Percentiles rank a stretch among this genome's conserved stretches.
phyloP scores from a whole-genome alignment of 2,329 filamentous ascomycete species.

The Cadophora gregata region DNA sequence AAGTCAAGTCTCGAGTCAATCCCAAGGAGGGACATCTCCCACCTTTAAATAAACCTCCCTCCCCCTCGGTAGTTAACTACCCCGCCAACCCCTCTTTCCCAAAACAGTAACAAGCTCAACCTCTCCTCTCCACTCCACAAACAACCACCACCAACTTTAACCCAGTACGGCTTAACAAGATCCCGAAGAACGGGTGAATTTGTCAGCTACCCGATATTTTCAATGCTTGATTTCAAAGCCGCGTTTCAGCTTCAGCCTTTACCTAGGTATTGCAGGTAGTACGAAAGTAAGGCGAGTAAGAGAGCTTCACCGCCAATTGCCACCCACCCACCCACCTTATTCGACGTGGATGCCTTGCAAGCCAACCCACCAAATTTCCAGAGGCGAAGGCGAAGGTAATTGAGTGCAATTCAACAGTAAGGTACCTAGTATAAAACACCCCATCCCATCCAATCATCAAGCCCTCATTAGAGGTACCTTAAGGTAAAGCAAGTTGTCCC shows the following conservation, averaged over 20 bases:
- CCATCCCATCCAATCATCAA: too few relatives aligned
- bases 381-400: too few relatives aligned
- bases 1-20: too few relatives aligned
- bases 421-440: too few relatives aligned
- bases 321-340: too few relatives aligned
- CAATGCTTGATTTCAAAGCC: neutral
- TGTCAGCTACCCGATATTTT: neutral
- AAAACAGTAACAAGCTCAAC: neutral
- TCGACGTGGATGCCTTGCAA: too few relatives aligned
- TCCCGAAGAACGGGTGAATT: neutral
- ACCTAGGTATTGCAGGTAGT: neutral
- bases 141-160: neutral
- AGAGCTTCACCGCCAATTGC: neutral
- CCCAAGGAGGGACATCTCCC: neutral
- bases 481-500: too few relatives aligned
- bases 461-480: too few relatives aligned
- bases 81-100: constrained; percentile 15
- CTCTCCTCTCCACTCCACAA: neutral
- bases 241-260: neutral
- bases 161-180: neutral
- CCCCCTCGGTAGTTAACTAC: neutral
- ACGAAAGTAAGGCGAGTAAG: too few relatives aligned
- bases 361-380: too few relatives aligned
- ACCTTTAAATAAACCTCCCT: neutral
- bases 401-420: too few relatives aligned